These are phyloP conservation scores for Alloteropsis semialata DNA, from an alignment of 176 grass and related monocot species.

Conservation along the genomic window DNA sequence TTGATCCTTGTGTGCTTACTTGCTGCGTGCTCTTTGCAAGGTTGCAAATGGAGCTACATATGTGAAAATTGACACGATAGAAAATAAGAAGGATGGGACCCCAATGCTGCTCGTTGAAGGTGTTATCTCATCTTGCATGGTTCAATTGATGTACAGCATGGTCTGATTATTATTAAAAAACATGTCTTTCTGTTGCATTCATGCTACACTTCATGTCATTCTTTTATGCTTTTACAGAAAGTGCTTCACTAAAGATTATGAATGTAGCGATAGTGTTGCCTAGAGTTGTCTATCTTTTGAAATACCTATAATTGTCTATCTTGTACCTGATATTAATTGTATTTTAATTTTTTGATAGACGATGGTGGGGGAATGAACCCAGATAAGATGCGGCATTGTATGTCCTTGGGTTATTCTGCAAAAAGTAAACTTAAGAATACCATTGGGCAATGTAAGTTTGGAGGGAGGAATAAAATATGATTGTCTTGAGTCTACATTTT, in stretches of 20 bases:
- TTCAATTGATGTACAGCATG: not conserved
- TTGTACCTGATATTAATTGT: not conserved
- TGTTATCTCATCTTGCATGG: slow-evolving; percentile 24
- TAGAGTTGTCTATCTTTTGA: not conserved
- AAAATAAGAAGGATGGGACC: slow-evolving; percentile 46
- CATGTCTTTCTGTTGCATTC: not conserved
- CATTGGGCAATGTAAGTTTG: slow-evolving; percentile 87
- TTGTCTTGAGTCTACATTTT: not conserved
- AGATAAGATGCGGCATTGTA: slow-evolving; percentile 95
- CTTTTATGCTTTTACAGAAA: slow-evolving; percentile 1
- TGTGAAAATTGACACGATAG: slow-evolving; percentile 81
- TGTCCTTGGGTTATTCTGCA: slow-evolving; percentile 93
- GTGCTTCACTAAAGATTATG: not conserved
- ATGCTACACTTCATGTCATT: not conserved
- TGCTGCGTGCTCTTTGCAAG: slow-evolving; percentile 25
- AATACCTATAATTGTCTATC: not conserved
- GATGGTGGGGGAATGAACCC: slow-evolving; percentile 88
- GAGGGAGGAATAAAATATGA: not conserved
- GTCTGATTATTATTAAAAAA: not conserved
- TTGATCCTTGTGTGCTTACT: slow-evolving; percentile 22
- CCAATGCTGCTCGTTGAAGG: slow-evolving; percentile 86
- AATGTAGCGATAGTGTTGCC: not conserved
- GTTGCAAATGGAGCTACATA: slow-evolving; percentile 82
- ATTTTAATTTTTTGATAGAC: slow-evolving; percentile 49
- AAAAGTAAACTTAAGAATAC: slow-evolving; percentile 77